phyloP scores from a whole-genome alignment of 1,139 yeast species.

The Sugiyamaella pinicola region DNA sequence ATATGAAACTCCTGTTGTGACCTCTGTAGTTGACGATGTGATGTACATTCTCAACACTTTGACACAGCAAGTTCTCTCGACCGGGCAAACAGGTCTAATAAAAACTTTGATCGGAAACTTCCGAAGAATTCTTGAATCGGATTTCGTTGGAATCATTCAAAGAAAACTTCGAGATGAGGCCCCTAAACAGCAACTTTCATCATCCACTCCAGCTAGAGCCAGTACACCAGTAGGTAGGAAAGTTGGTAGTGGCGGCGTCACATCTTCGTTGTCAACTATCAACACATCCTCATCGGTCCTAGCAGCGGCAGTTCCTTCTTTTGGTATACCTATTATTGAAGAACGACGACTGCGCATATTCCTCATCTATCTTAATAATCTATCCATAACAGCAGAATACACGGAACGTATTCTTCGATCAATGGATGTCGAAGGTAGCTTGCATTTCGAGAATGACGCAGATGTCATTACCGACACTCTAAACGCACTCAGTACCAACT shows the following conservation, averaged over 20 bases:
- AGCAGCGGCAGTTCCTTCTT: conserved; percentile 28
- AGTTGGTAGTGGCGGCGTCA: neutral
- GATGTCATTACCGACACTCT: conserved; percentile 49
- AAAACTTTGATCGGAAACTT: conserved; percentile 53
- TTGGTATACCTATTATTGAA: conserved; percentile 37
- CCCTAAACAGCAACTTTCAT: conserved; percentile 32
- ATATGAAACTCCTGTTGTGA: conserved; percentile 63
- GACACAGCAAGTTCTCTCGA: conserved; percentile 58
- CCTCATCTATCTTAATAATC: conserved; percentile 61
- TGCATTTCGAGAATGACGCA: conserved; percentile 61
- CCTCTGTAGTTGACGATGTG: conserved; percentile 86
- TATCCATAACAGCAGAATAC: conserved; percentile 62
- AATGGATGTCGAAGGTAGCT: conserved; percentile 46
- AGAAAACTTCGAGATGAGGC: conserved; percentile 57
- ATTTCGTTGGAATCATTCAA: conserved; percentile 50
- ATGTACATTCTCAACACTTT: conserved; percentile 72
- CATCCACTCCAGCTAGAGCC: conserved; percentile 27
- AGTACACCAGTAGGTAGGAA: conserved; percentile 25
- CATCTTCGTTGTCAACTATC: neutral
- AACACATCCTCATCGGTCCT: conserved; percentile 13
- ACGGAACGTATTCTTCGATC: conserved; percentile 52
- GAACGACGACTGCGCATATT: conserved; percentile 50
- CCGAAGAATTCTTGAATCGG: conserved; percentile 51
- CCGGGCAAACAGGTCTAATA: conserved; percentile 56
- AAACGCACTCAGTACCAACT: conserved; percentile 35